Percentiles rank a stretch among this genome's conserved stretches.
Evolutionary conservation across 2,329 filamentous ascomycete genomes (phyloP).

Genomic region (Scedosporium minutisporum): DNA sequence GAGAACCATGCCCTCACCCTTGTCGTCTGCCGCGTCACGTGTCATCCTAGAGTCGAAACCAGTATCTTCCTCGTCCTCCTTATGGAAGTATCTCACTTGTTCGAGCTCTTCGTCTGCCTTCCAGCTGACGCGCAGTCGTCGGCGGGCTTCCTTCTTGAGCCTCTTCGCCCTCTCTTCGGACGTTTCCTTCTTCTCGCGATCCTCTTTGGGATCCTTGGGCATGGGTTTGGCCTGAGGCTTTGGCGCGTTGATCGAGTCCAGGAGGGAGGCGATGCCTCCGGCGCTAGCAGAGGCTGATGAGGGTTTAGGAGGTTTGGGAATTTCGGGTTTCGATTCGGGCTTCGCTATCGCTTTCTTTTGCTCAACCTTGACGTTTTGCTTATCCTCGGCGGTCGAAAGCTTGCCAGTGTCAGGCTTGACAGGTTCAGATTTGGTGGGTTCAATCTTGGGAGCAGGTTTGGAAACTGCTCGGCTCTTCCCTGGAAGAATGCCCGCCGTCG

Average conservation of each 20-base stretch:
- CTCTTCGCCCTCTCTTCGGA: conserved; percentile 58
- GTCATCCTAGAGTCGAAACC: conserved; percentile 59
- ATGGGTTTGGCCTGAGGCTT: conserved; percentile 25
- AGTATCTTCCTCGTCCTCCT: conserved; percentile 61
- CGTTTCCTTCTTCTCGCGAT: conserved; percentile 50
- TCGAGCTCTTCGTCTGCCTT: conserved; percentile 58
- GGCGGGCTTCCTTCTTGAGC: conserved; percentile 61
- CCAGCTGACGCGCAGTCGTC: conserved; percentile 62
- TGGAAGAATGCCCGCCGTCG: conserved; percentile 25
- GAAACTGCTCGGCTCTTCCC: conserved; percentile 35
- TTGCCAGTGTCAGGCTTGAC: conserved; percentile 10
- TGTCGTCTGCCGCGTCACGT: conserved; percentile 62
- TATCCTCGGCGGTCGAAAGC: conserved; percentile 20
- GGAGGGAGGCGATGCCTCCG: conserved; percentile 44
- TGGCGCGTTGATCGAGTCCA: conserved; percentile 39
- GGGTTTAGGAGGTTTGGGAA: conserved; percentile 18
- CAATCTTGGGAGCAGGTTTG: conserved; percentile 28
- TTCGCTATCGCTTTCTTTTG: conserved; percentile 14
- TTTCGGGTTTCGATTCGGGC: conserved; percentile 16
- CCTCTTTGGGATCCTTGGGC: conserved; percentile 38
- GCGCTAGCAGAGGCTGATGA: conserved; percentile 24
- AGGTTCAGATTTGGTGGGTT: conserved; percentile 8
- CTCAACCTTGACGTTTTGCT: conserved; percentile 14
- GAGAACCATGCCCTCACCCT: conserved; percentile 61
- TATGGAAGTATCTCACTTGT: conserved; percentile 59